Base-by-base conservation (phyloP, 2,329 filamentous ascomycete species). In the Diaporthe sp. region DNA sequence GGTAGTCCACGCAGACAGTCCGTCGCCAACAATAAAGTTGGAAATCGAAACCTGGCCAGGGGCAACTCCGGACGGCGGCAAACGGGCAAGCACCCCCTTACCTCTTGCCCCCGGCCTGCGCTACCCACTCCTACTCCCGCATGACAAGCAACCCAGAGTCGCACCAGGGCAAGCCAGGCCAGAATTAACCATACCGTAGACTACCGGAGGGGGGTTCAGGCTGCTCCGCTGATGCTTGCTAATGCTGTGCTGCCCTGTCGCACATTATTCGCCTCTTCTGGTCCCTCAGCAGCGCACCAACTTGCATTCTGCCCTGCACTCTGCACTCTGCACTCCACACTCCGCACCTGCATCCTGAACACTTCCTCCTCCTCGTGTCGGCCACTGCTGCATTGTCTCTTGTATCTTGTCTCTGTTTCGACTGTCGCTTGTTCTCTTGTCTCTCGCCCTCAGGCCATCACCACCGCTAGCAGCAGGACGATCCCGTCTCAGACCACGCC, bases 21-120 rank as follows among this genome's bases (percentile, higher is more conserved):
- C 28, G 13, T n/a, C 46, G 65, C 65, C 65, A 53, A 53, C 65
- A 68, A 68, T 68, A 68, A 55, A 68, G 65, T 68, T 68, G 65
- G 65, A 68, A 68, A 70, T 70, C 49, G 65, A 70, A 70, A 70
- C 65, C 37, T 55, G 65, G 65, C 65, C 65, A 70, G 65, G 65
- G 65, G 65, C 65, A 70, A 22, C n/a, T 55, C 65, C 34, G 49
- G 37, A 70, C 49, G 49, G 65, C 65, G 65, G 65, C 65, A 70
- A 51, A 19, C 34, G 34, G 65, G 46, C 46, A 68, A 17, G 65
- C 65, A 51, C 31, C 65, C 65, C 65, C 46, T 51, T 39, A 22
- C 46, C 65, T 51, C 31, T 3, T 3, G 7, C 31, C 46, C 62
- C 62, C 22, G 5, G 39, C 62, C 44, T 42, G 28, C 28, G 17